Evolutionary conservation across 2,329 filamentous ascomycete genomes (phyloP).

Genomic region (Westerdykella ornata): DNA sequence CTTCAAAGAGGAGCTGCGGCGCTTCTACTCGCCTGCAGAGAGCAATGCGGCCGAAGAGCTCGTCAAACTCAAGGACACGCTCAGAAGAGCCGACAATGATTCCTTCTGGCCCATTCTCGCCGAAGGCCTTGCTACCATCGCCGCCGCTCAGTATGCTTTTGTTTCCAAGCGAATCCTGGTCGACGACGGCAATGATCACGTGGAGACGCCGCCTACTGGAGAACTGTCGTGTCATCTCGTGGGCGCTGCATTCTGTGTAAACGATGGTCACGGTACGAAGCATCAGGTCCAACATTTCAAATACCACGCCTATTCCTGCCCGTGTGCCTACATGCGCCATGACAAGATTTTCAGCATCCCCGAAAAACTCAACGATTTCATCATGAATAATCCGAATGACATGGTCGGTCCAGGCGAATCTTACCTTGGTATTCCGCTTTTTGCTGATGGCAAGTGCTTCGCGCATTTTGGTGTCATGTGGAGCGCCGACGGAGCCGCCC

Average conservation of each 20-base stretch:
- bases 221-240: slow-evolving; percentile 58
- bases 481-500: slow-evolving; percentile 55
- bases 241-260: slow-evolving; percentile 60
- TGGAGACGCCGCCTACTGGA: slow-evolving; percentile 56
- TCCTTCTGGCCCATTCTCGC: slow-evolving; percentile 60
- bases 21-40: slow-evolving; percentile 42
- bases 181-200: slow-evolving; percentile 52
- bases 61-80: slow-evolving; percentile 51
- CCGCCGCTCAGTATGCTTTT: slow-evolving; percentile 61
- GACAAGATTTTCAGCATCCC: slow-evolving; percentile 65
- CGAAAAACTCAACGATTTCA: slow-evolving; percentile 53
- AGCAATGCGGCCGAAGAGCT: slow-evolving; percentile 56
- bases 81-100: slow-evolving; percentile 50
- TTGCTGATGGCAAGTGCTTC: slow-evolving; percentile 58
- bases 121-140: slow-evolving; percentile 57
- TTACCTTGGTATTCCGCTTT: slow-evolving; percentile 61
- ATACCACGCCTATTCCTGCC: slow-evolving; percentile 58
- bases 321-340: slow-evolving; percentile 63
- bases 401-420: slow-evolving; percentile 58
- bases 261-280: slow-evolving; percentile 50
- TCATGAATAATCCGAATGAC: slow-evolving; percentile 55
- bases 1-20: slow-evolving; percentile 37
- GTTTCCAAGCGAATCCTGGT: slow-evolving; percentile 58
- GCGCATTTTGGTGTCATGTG: slow-evolving; percentile 68
- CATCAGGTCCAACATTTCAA: slow-evolving; percentile 55